A percentile compares a stretch with the other conserved stretches of the same genome.
phyloP scores from a whole-genome alignment of 768 basidiomycete genomes.

The Leucocoprinus sp. region DNA sequence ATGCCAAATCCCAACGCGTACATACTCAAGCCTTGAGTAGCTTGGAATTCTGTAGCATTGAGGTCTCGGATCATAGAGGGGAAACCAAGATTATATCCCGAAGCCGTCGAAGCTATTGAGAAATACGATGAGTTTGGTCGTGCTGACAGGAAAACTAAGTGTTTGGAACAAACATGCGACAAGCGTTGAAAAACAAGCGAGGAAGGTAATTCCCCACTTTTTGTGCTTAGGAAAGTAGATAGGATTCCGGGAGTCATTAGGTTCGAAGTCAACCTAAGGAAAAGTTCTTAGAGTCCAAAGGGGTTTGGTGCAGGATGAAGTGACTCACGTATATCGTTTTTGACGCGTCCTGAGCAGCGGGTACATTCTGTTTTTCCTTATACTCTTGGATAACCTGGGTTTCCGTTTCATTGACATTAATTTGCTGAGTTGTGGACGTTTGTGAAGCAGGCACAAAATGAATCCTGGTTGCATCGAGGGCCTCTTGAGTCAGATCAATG shows the following conservation, averaged over 20 bases:
- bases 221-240: constrained; percentile 15
- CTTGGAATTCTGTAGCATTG: constrained; percentile 33
- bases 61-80: constrained; percentile 47
- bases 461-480: not conserved
- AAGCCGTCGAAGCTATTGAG: constrained; percentile 35
- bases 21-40: constrained; percentile 40
- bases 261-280: constrained; percentile 11
- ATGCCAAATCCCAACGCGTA: constrained; percentile 54
- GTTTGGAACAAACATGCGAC: constrained; percentile 28
- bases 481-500: not conserved
- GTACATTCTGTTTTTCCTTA: not conserved
- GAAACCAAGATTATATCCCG: constrained; percentile 48
- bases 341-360: not conserved
- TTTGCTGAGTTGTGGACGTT: not conserved
- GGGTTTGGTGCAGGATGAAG: not conserved
- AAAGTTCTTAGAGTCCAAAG: not conserved
- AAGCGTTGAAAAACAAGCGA: constrained; percentile 36
- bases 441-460: not conserved
- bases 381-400: not conserved
- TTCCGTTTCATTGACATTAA: not conserved
- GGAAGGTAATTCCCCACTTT: constrained; percentile 20
- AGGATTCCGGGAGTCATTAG: constrained; percentile 13
- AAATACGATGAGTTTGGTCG: not conserved
- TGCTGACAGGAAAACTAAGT: not conserved
- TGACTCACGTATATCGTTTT: constrained; percentile 4